Conservation (phyloP, 106 monocot genomes). For the Triglochin maritima region DNA sequence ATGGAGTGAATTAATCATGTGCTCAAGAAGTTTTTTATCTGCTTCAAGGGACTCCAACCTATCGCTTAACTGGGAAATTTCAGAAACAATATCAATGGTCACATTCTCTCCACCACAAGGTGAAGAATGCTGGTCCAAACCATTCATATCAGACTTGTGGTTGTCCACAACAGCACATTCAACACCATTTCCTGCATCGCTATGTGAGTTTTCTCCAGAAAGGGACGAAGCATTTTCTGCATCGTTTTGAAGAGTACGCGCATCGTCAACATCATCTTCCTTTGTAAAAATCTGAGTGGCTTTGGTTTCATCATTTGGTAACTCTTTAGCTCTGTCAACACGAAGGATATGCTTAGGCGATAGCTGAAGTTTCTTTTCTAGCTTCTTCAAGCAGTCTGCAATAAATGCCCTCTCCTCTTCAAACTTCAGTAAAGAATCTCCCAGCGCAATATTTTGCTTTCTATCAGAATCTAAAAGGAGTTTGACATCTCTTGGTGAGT, state of each 20-base stretch:
- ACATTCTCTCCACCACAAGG: constrained; percentile 9
- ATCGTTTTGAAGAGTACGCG: not conserved
- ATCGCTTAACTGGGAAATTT: constrained; percentile 37
- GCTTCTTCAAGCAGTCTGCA: constrained; percentile 30
- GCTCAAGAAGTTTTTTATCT: constrained; percentile 64
- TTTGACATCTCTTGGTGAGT: not conserved
- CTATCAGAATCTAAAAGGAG: not conserved
- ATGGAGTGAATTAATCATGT: constrained; percentile 53
- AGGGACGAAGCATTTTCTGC: not conserved
- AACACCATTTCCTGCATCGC: not conserved
- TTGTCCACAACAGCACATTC: not conserved
- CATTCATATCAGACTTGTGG: not conserved
- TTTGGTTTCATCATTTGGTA: constrained; percentile 5
- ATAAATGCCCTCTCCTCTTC: constrained; percentile 64
- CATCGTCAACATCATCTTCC: not conserved
- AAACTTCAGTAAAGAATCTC: constrained; percentile 25
- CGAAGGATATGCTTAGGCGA: constrained; percentile 28
- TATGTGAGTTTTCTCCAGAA: constrained; percentile 1
- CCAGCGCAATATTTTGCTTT: not conserved
- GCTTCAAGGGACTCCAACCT: constrained; percentile 60
- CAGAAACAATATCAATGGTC: constrained; percentile 23
- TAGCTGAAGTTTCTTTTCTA: constrained; percentile 47
- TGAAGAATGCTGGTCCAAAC: not conserved
- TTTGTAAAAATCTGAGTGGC: not conserved
- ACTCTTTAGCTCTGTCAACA: not conserved